Conservation (phyloP, 345 rosid genomes). For the Melastoma malabathricum region DNA sequence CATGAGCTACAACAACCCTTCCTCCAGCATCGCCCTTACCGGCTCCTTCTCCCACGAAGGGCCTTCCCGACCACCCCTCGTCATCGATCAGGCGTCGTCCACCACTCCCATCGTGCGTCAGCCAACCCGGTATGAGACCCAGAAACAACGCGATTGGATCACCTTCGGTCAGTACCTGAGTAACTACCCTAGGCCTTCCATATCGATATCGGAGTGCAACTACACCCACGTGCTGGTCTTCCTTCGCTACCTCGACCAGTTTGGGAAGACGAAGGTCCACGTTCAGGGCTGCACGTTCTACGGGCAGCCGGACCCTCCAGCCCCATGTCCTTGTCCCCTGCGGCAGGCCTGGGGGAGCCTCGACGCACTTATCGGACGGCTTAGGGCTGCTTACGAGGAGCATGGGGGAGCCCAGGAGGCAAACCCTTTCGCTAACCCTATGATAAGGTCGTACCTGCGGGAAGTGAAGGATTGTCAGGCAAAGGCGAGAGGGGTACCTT, state of each 20-base stretch:
- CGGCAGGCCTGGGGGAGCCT: conserved; percentile 36
- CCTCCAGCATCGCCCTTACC: too few relatives aligned
- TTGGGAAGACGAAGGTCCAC: conserved; percentile 88
- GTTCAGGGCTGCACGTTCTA: conserved; percentile 49
- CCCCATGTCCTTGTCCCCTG: conserved; percentile 29
- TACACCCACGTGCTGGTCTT: conserved; percentile 61
- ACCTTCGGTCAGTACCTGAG: conserved; percentile 80
- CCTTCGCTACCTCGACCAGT: conserved; percentile 70
- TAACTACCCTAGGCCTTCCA: conserved; percentile 64
- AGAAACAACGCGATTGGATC: conserved; percentile 76
- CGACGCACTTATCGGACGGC: conserved; percentile 31
- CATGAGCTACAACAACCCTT: too few relatives aligned
- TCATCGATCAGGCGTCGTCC: too few relatives aligned
- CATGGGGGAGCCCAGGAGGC: conserved; percentile 25
- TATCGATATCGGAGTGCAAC: conserved; percentile 47
- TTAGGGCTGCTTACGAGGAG: conserved; percentile 33
- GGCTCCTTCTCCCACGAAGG: too few relatives aligned
- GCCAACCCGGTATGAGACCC: conserved; percentile 49
- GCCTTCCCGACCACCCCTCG: too few relatives aligned
- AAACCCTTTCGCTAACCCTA: conserved; percentile 21
- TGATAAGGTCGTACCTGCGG: conserved; percentile 10
- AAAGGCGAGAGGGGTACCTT: conserved; percentile 14
- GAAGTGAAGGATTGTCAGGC: conserved; percentile 17
- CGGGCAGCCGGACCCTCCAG: conserved; percentile 28
- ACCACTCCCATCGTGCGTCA: too few relatives aligned